Conservation (phyloP, 73 alveolate species). For the Symbiodinium pilosum region DNA sequence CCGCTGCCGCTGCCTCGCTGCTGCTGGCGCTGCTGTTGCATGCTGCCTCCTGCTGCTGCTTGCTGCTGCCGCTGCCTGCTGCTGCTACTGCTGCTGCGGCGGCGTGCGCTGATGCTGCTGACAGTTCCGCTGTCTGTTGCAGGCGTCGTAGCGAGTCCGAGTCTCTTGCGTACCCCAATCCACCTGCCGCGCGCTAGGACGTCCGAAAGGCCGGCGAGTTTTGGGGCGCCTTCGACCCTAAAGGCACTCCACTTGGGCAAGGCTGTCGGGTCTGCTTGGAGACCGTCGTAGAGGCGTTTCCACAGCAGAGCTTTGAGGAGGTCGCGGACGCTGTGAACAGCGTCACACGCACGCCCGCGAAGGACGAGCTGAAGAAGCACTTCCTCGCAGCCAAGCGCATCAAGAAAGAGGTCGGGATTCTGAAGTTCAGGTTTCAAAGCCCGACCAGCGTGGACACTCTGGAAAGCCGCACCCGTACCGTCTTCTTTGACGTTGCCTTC, state of each 20-base stretch:
- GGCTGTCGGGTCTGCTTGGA: conserved; percentile 31
- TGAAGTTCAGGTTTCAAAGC: neutral
- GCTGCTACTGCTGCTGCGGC: too few species aligned
- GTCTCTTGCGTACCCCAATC: too few species aligned
- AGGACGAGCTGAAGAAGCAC: neutral
- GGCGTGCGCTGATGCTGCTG: too few species aligned
- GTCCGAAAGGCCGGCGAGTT: conserved; percentile 23
- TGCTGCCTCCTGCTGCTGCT: too few species aligned
- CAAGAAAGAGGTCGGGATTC: conserved; percentile 16
- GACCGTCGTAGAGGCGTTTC: neutral
- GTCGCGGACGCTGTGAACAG: neutral
- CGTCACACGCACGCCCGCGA: neutral
- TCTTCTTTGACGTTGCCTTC: neutral
- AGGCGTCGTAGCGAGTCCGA: too few species aligned
- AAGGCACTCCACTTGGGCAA: neutral
- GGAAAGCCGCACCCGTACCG: neutral
- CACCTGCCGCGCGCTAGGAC: neutral
- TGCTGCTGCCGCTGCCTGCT: too few species aligned
- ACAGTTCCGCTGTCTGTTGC: too few species aligned
- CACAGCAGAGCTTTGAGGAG: neutral
- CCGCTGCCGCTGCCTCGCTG: too few species aligned
- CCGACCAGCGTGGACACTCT: neutral
- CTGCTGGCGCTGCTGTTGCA: too few species aligned
- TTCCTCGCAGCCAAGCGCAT: neutral
- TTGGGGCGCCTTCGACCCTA: conserved; percentile 17